Base-by-base conservation (phyloP, 257 asterid genomes). In the Fraxinus quadrangulata region DNA sequence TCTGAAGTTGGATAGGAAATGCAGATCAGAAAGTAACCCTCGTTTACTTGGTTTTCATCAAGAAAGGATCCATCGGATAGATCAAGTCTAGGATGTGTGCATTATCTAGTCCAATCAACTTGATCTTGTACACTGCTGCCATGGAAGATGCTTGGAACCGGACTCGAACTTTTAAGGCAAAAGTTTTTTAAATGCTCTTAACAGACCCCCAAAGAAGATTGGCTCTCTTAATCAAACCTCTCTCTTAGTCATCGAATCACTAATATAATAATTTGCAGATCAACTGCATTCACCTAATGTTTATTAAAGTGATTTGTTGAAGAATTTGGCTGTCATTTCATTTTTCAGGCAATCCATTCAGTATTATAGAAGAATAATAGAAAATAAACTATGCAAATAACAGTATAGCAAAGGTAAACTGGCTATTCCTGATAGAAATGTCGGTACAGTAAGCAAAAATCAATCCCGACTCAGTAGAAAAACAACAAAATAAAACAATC, bases 11-110 rank as follows among this genome's bases (percentile, higher is more conserved):
- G 97, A 85, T 92, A 92, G 3, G 97, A 83, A 65, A 92, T 88
- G n/a, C 97, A 94, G 0, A 97, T 94, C 72, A 94, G 88, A 74
- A 88, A 17, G 70, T 90, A 90, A 0, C 97, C 97, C 16, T 80
- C 3, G 34, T 80, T 34, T 34, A 88, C 78, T 51, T 90, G 98
- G 17, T 75, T 78, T 2, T 92, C 96, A 19, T 85, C 92, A 12
- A 92, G 95, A 73, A 91, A 94, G 24, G 96, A 90, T 61, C 96
- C 97, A 67, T 92, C 94, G 1, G 93, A 90, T 66, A 88, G 97
- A 83, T 90, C 97, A 2, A 77, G 83, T 92, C 97, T 13, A 92
- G 96, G 75, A 92, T 86, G 91, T 92, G 92, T 6, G 78, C 13
- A 76, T 92, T 94, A 1, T 92, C 96, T 0, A 93, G 91, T 24